Evolutionary conservation across 768 basidiomycete genomes (phyloP), one percentile per base, ranked within the genome.

Genomic region (Termitomyces heimii): DNA sequence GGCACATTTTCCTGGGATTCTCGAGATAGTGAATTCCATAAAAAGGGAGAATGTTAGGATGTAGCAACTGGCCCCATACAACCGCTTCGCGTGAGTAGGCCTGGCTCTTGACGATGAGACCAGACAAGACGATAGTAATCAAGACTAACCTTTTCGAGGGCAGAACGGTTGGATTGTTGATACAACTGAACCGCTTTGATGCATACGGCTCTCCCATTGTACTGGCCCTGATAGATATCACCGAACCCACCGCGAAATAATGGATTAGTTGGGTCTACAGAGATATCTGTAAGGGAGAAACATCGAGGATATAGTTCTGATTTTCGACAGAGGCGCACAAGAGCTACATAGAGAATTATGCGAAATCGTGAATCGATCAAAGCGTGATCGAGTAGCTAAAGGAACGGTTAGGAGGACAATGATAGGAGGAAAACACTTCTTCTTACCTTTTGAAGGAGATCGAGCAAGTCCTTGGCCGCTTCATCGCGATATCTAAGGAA

Each of bases 21-120:
- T 54, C 48, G 9, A 66, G 46, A 1, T 71, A 68, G 16, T 69
- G 66, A 44, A 75, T 73, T 0, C 74, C 74, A 12, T 70, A 70
- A 45, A 77, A 75, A 0, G 74, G 74, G 5, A 75, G 64, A 3
- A 76, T 60, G 55, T 62, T 59, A 1, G 46, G 54, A 31, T 62
- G 61, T 10, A 20, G 56, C 42, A 61, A 24, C 20, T 59, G 58
- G 6, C 58, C 46, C 60, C 60, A 61, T 12, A 59, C 29, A 24
- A 53, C 37, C 4, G 50, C 61, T 34, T 62, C 61, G 31, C 55
- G 54, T 26, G 42, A 39, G 16, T 57, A 50, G 44, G 46, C 48
- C 61, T 62, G 37, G 69, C 54, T 42, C 9, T 28, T 22, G 3
- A 40, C 3, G 5, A 37, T 58, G 34, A 50, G 52, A 29, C 14